Evolutionary conservation across 78 protist genomes (phyloP).

Genomic region (Protostelium mycophagum): DNA sequence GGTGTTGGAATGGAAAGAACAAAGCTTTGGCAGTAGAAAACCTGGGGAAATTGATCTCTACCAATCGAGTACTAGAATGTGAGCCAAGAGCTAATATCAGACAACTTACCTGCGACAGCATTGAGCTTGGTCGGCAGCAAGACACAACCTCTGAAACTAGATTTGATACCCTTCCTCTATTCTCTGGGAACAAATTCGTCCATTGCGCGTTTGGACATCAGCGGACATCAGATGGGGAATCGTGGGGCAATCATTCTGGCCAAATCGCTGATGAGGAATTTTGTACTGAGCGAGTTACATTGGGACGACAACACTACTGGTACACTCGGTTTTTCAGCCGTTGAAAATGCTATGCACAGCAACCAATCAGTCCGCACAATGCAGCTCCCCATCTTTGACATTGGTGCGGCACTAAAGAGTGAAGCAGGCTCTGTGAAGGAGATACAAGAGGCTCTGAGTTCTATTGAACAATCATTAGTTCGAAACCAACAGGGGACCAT

Average conservation of each 20-base stretch:
- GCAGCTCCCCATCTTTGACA: neutral
- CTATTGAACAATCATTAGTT: neutral
- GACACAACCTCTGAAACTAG: constrained; percentile 47
- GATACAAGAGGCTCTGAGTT: neutral
- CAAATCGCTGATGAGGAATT: constrained; percentile 61
- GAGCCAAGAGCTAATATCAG: constrained; percentile 12
- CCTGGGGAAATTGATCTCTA: neutral
- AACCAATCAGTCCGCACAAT: neutral
- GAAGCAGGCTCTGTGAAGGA: neutral
- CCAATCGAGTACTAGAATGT: constrained; percentile 39
- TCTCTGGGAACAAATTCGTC: constrained; percentile 53
- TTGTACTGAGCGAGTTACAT: constrained; percentile 21
- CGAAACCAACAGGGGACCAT: neutral
- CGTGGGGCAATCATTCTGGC: constrained; percentile 63
- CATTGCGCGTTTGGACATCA: constrained; percentile 31
- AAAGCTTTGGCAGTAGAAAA: neutral
- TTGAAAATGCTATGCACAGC: neutral
- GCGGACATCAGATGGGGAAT: constrained; percentile 68
- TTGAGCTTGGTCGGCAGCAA: constrained; percentile 1
- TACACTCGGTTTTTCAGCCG: constrained; percentile 23
- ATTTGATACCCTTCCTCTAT: constrained; percentile 45
- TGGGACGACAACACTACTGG: constrained; percentile 62
- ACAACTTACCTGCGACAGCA: neutral
- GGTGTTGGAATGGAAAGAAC: neutral
- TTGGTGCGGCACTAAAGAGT: neutral